These are phyloP conservation scores for Solanum peruvianum DNA, from an alignment of 257 asterid genomes.

Conservation along the genomic window DNA sequence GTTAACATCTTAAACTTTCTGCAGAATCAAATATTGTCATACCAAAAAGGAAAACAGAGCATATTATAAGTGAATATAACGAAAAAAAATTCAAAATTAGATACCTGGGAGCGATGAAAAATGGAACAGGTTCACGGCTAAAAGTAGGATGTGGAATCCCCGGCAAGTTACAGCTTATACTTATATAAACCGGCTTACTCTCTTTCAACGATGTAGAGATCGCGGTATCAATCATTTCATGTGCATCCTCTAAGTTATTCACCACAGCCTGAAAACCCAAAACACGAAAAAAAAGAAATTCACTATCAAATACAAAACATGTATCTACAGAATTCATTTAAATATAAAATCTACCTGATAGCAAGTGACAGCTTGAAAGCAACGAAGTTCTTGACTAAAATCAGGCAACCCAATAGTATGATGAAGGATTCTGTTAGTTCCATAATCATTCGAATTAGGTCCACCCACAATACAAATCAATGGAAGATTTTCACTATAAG, in stretches of 20 bases:
- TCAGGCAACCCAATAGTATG: conserved; percentile 19
- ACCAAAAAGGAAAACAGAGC: neutral
- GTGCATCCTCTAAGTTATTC: conserved; percentile 52
- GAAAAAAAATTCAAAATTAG: neutral
- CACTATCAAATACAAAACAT: neutral
- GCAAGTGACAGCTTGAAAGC: conserved; percentile 18
- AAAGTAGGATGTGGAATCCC: conserved; percentile 56
- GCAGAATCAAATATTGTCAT: neutral
- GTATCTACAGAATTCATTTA: neutral
- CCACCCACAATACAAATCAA: conserved; percentile 9
- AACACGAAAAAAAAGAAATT: neutral
- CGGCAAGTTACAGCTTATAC: conserved; percentile 52
- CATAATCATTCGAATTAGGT: conserved; percentile 11
- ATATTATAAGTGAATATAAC: neutral
- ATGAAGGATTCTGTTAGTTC: conserved; percentile 9
- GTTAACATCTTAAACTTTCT: neutral
- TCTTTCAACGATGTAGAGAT: conserved; percentile 56
- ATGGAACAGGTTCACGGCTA: conserved; percentile 54
- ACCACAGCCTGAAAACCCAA: conserved; percentile 36
- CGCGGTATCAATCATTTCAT: conserved; percentile 51
- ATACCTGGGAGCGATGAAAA: conserved; percentile 39
- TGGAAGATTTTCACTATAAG: conserved; percentile 12
- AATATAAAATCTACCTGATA: conserved; percentile 1
- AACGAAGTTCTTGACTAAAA: conserved; percentile 15
- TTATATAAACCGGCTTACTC: conserved; percentile 52